These are phyloP conservation scores for Kazachstania kunashirensis DNA, from an alignment of 805 yeast genomes.

Conservation along the genomic window DNA sequence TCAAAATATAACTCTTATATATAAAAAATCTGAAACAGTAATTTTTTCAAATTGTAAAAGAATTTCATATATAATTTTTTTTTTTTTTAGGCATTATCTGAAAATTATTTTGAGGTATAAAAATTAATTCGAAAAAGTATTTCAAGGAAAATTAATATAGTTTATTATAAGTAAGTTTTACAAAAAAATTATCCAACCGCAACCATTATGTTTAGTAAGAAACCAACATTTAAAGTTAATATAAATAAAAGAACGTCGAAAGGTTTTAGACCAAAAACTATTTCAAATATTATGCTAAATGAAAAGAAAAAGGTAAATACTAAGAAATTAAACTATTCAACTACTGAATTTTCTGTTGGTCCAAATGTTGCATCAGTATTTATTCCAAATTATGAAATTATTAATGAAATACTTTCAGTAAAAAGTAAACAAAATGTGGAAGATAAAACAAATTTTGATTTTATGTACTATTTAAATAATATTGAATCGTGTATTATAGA, in stretches of 20 bases:
- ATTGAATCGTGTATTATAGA: neutral
- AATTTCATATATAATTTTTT: no score
- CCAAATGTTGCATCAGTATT: neutral
- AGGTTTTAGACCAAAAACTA: neutral
- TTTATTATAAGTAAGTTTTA: no score
- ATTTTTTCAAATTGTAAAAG: no score
- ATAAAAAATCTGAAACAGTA: no score
- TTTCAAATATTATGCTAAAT: neutral
- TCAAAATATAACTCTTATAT: no score
- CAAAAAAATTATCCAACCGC: no score
- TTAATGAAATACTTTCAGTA: neutral
- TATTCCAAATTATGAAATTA: neutral
- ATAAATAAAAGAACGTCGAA: constrained; percentile 2
- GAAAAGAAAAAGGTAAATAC: neutral
- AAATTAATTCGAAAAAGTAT: no score
- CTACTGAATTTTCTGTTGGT: neutral
- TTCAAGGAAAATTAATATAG: no score
- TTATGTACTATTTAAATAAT: neutral
- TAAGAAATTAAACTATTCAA: neutral
- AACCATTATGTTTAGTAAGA: neutral
- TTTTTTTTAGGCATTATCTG: no score
- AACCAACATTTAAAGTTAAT: constrained; percentile 11
- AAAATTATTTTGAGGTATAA: no score
- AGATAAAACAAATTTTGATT: no score
- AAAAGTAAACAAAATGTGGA: no score